These are phyloP conservation scores for Aspergillus amoenus DNA, from an alignment of 2,329 filamentous ascomycete species.

Conservation along the genomic window DNA sequence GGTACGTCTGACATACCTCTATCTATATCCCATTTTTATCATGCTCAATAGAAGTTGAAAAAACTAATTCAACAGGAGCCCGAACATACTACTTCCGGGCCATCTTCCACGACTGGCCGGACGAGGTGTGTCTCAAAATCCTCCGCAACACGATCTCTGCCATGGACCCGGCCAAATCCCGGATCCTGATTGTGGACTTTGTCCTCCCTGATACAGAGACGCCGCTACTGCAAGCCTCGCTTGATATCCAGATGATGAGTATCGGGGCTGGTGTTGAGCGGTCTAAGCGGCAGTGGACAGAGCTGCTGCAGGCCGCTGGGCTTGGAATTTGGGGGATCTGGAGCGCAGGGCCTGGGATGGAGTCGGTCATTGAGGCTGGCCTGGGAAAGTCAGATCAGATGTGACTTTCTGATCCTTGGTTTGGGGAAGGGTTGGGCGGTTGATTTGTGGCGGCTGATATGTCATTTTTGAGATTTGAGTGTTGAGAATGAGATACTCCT, in stretches of 20 bases:
- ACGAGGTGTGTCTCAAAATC: conserved; percentile 33
- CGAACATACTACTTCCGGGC: conserved; percentile 38
- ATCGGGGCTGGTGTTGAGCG: conserved; percentile 35
- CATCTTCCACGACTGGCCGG: conserved; percentile 41
- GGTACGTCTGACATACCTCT: conserved; percentile 13
- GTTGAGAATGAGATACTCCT: not conserved
- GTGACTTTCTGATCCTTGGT: not conserved
- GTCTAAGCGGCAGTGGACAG: conserved; percentile 33
- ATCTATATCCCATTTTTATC: not conserved
- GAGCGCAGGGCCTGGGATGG: conserved; percentile 26
- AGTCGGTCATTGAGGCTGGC: conserved; percentile 31
- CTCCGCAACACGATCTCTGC: conserved; percentile 31
- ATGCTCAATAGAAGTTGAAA: not conserved
- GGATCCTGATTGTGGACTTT: conserved; percentile 37
- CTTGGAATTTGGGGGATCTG: conserved; percentile 32
- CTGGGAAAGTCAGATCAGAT: not conserved
- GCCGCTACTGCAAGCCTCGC: conserved; percentile 27
- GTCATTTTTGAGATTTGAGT: not conserved
- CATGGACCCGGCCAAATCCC: conserved; percentile 31
- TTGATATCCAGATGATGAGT: conserved; percentile 43
- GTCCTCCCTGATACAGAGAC: conserved; percentile 33
- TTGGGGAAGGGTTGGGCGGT: not conserved
- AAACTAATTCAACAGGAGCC: conserved; percentile 23
- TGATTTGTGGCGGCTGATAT: not conserved
- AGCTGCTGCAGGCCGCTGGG: conserved; percentile 27